A percentile compares a stretch with the other conserved stretches of the same genome.
Evolutionary conservation across 225 moss, liverwort and hornwort genomes (phyloP).

Genomic region (Marchantia paleacea): DNA sequence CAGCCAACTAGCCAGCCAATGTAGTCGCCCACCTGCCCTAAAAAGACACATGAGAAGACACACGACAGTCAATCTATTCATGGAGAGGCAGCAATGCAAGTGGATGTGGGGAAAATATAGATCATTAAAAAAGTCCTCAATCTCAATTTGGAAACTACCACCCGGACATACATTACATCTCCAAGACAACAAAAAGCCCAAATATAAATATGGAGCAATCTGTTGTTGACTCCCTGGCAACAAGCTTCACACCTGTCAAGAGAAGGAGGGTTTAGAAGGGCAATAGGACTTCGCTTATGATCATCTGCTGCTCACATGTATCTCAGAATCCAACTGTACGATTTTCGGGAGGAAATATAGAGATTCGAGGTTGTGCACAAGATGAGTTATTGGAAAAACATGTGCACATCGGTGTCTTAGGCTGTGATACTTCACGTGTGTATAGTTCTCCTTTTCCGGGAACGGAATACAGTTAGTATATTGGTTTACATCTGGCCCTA

Average conservation of each 20-base stretch:
- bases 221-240: conserved; percentile 2
- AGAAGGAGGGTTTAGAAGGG: background rate
- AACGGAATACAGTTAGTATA: background rate
- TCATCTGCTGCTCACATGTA: background rate
- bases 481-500: background rate
- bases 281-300: background rate
- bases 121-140: background rate
- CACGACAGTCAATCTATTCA: background rate
- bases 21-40: background rate
- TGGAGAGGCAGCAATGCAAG: conserved; percentile 1
- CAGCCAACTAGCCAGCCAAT: background rate
- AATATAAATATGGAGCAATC: background rate
- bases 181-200: conserved; percentile 5
- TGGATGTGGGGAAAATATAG: background rate
- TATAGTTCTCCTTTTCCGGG: background rate
- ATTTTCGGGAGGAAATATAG: background rate
- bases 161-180: background rate
- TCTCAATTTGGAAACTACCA: conserved; percentile 3
- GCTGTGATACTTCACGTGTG: background rate
- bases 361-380: background rate
- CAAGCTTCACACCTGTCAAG: background rate
- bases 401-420: background rate
- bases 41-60: background rate
- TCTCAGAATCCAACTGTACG: background rate
- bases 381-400: background rate